Evolutionary conservation across 805 yeast species (phyloP), one percentile per base, ranked within the genome.

Genomic region (Yamadazyma olivae): DNA sequence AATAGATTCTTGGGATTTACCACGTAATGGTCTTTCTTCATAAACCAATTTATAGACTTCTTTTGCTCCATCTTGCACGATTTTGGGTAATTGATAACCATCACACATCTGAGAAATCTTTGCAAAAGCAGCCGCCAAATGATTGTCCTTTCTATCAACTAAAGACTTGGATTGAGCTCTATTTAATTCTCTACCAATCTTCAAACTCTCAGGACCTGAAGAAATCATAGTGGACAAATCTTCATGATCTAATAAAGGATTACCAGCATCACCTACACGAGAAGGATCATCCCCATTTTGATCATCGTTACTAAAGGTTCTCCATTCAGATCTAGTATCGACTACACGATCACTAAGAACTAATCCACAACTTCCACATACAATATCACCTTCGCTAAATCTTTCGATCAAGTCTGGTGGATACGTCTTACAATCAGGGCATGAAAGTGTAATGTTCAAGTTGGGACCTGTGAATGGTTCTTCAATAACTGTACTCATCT

Each of bases 231-330:
- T 91, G 12, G 95, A 87, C 38, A 91, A 78, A 59, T 90, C 95
- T 50, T 85, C 91, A 15, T 95, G 84, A 54, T 90, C 97, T 48
- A 93, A 71, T 36, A 90, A 67, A 7, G 97, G 96, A 56, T 90
- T 90, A 13, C 89, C 81, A 4, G 97, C 97, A 56, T 90, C 97
- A 61, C 99, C 99, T 45, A 91, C 99, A 85, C 99, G 98, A 47
- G 93, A 82, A 4, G 99, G 99, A 59, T 91, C 99, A 60, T 89
- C 97, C 51, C 95, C 95, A 50, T 91, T 93, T 59, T 91, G 98
- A 60, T 91, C 99, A 59, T 91, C 99, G 56, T 93, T 93, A 41
- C 95, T 83, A 59, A 91, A 91, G 2, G 99, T 93, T 70, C 99
- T 85, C 99, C 99, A 91, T 70, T 91, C 99, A 1, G 96, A 87